Percentiles rank a stretch among this genome's conserved stretches.
phyloP scores from a whole-genome alignment of 139 green algal genomes.

The Chlorella vulgaris region DNA sequence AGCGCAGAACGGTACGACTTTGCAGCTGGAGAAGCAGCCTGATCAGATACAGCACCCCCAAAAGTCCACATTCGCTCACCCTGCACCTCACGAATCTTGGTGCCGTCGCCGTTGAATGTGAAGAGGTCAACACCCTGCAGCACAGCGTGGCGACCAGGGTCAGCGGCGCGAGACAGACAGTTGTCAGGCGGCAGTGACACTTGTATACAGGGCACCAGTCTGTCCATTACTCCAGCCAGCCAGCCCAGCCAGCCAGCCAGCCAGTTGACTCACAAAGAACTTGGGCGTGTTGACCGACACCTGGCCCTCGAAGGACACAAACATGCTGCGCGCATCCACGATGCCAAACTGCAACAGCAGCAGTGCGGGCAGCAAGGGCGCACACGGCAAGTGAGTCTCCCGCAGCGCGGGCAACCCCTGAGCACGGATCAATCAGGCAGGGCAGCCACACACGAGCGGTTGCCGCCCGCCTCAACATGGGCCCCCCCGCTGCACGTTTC shows the following conservation, averaged over 20 bases:
- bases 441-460: too few species aligned
- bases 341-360: constrained; percentile 14
- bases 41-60: too few species aligned
- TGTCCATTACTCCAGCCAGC: neutral
- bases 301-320: constrained; percentile 33
- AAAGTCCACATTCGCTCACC: neutral
- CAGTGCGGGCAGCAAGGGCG: neutral
- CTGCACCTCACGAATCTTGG: constrained; percentile 31
- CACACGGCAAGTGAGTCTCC: too few species aligned
- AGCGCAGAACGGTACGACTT: too few species aligned
- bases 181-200: too few species aligned
- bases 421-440: too few species aligned
- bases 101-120: constrained; percentile 24
- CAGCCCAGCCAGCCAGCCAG: neutral
- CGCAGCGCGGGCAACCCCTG: too few species aligned
- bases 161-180: neutral
- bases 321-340: constrained; percentile 15
- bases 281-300: constrained; percentile 10
- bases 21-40: too few species aligned
- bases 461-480: too few species aligned
- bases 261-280: constrained; percentile 11
- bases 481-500: too few species aligned
- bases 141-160: too few species aligned
- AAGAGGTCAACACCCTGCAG: constrained; percentile 28
- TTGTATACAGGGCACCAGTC: too few species aligned